A percentile compares a stretch with the other conserved stretches of the same genome.
phyloP scores from a whole-genome alignment of 1,284 basidiomycete species.

The Serendipita sp. region DNA sequence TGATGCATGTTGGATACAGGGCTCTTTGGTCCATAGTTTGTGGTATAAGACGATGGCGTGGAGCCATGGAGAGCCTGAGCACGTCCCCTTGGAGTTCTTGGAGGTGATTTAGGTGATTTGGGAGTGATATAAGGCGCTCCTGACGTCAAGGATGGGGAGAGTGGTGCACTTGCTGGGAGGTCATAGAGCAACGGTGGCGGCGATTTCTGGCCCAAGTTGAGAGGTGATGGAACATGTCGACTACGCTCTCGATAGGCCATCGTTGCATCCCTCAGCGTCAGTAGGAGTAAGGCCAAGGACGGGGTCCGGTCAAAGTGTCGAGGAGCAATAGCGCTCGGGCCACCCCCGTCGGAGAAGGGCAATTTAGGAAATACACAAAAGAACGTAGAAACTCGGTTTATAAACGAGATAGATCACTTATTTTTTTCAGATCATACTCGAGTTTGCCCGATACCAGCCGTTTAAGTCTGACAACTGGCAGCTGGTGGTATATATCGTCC shows the following conservation, averaged over 20 bases:
- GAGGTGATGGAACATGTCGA: constrained; percentile 5
- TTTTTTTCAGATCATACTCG: too few species aligned
- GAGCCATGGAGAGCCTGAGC: not conserved
- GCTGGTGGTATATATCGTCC: too few species aligned
- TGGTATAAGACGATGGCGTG: not conserved
- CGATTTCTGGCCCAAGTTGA: not conserved
- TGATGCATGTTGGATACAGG: not conserved
- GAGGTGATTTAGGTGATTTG: constrained; percentile 1
- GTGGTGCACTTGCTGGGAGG: constrained; percentile 3
- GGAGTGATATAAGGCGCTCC: not conserved
- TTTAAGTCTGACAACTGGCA: too few species aligned
- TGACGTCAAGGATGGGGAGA: not conserved
- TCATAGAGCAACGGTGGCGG: constrained; percentile 6
- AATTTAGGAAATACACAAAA: too few species aligned
- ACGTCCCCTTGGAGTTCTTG: not conserved
- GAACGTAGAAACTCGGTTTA: too few species aligned
- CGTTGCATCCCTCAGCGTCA: not conserved
- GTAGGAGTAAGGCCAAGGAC: not conserved
- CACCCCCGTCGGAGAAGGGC: too few species aligned
- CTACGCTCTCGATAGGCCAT: not conserved
- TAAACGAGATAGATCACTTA: too few species aligned
- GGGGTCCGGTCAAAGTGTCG: not conserved
- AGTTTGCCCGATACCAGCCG: too few species aligned
- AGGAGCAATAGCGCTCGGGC: too few species aligned
- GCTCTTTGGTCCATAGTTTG: not conserved